phyloP scores from a whole-genome alignment of 305 asterid species.

The Fraxinus baroniana region DNA sequence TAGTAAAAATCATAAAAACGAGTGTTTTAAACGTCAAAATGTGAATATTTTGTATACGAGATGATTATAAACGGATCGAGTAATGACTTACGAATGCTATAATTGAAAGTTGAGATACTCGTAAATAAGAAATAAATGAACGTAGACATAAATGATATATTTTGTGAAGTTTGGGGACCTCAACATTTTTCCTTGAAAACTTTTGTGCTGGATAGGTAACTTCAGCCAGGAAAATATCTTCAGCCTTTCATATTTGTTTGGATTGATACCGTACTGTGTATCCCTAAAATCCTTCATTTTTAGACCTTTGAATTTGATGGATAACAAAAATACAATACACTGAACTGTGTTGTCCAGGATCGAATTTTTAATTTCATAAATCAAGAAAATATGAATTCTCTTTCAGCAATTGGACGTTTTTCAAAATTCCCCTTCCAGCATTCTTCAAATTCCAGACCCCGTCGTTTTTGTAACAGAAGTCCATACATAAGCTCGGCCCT shows the following conservation, averaged over 20 bases:
- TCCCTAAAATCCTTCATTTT: background rate
- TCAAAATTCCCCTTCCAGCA: conserved; percentile 31
- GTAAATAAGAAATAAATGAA: background rate
- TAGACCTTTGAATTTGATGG: background rate
- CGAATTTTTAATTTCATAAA: conserved; percentile 8
- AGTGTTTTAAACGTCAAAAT: background rate
- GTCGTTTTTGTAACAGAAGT: conserved; percentile 36
- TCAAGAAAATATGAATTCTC: conserved; percentile 36
- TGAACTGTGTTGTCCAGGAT: background rate
- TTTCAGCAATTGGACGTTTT: conserved; percentile 42
- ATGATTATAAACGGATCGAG: background rate
- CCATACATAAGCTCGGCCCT: conserved; percentile 47
- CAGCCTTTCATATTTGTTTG: background rate
- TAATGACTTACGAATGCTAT: too few relatives aligned
- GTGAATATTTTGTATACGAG: background rate
- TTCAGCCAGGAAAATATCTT: background rate
- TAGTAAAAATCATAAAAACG: background rate
- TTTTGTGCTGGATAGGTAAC: background rate
- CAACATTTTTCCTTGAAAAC: background rate
- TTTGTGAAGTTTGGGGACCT: background rate
- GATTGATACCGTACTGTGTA: background rate
- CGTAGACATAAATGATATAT: background rate
- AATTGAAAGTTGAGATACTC: too few relatives aligned
- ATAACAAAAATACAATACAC: background rate
- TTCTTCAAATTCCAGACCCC: conserved; percentile 26